Evolutionary conservation across 257 asterid genomes (phyloP).

Genomic region (Nemophila menziesii): DNA sequence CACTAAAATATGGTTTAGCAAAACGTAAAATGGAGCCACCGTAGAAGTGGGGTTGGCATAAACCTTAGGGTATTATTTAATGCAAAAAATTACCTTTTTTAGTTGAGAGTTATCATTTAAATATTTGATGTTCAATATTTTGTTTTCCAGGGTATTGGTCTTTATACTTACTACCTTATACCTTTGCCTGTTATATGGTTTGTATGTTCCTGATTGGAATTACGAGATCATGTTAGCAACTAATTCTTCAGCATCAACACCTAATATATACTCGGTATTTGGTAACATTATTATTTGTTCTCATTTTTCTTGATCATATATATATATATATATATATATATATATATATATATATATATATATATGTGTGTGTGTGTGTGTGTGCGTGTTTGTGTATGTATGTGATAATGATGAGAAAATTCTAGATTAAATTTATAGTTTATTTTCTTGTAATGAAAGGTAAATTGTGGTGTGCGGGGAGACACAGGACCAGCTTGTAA

Average conservation of each 20-base stretch:
- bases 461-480: slow-evolving; percentile 51
- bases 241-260: slow-evolving; percentile 22
- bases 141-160: slow-evolving; percentile 32
- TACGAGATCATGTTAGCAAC: slow-evolving; percentile 27
- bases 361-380: no score
- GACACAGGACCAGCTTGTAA: slow-evolving; percentile 67
- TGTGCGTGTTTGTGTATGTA: no score
- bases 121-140: background rate
- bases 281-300: no score
- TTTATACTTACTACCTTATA: slow-evolving; percentile 31
- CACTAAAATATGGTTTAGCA: no score
- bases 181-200: slow-evolving; percentile 36
- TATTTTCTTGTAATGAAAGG: slow-evolving; percentile 28
- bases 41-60: background rate
- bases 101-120: background rate
- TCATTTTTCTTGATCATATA: no score
- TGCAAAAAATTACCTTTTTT: no score
- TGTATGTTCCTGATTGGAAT: slow-evolving; percentile 54
- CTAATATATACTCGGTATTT: slow-evolving; percentile 31
- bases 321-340: no score
- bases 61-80: background rate
- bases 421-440: no score
- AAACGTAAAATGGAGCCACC: background rate
- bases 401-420: no score
- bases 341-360: no score